These are phyloP conservation scores for Blepharisma japonicum DNA, from an alignment of 73 alveolate species.

Conservation along the genomic window DNA sequence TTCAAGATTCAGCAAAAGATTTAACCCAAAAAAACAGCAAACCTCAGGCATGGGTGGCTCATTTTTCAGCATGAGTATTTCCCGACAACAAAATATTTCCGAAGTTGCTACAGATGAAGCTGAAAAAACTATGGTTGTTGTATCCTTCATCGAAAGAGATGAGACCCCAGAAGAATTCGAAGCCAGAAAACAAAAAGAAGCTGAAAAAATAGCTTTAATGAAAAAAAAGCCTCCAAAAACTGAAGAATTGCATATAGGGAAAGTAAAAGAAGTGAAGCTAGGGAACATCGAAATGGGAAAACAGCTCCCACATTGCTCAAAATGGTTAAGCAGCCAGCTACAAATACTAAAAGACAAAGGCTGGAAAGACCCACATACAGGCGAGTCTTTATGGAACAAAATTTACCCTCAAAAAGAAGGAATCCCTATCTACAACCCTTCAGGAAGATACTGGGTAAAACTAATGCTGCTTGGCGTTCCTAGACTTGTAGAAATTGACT, in stretches of 20 bases:
- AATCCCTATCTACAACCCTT: conserved; percentile 86
- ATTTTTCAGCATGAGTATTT: conserved; percentile 36
- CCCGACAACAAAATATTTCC: conserved; percentile 37
- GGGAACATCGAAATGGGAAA: conserved; percentile 69
- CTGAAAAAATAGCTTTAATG: conserved; percentile 66
- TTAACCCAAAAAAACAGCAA: conserved; percentile 29
- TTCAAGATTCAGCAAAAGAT: conserved; percentile 35
- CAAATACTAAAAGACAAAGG: conserved; percentile 92
- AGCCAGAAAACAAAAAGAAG: conserved; percentile 69
- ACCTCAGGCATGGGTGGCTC: conserved; percentile 31
- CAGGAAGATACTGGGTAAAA: conserved; percentile 94
- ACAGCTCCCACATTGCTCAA: conserved; percentile 74
- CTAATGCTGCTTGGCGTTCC: conserved; percentile 90
- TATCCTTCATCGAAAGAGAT: conserved; percentile 67
- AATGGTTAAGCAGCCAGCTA: conserved; percentile 95
- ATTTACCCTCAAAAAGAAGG: conserved; percentile 98
- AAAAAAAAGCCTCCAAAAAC: conserved; percentile 53
- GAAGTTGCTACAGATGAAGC: conserved; percentile 44
- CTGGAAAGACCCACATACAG: conserved; percentile 82
- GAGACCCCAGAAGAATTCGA: conserved; percentile 83
- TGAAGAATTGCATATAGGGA: conserved; percentile 48
- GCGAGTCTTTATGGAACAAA: conserved; percentile 83
- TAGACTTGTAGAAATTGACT: conserved; percentile 92
- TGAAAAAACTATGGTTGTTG: conserved; percentile 35
- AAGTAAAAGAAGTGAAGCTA: conserved; percentile 55